Evolutionary conservation across 2,329 filamentous ascomycete genomes (phyloP).

Genomic region (Paecilomyces dactylethromorphus): DNA sequence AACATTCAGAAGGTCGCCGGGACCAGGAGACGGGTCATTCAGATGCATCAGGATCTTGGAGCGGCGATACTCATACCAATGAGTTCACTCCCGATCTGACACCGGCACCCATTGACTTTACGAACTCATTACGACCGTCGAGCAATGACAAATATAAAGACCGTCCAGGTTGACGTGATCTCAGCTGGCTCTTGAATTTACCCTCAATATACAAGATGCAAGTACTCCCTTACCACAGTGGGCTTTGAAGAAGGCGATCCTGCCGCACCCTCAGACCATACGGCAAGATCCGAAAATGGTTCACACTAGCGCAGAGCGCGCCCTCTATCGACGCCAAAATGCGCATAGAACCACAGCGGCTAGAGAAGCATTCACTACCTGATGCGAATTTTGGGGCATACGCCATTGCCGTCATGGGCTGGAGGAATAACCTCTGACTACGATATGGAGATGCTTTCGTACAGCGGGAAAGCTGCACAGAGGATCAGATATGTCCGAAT

Average conservation of each 20-base stretch:
- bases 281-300: neutral
- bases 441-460: neutral
- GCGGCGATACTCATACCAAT: conserved; percentile 20
- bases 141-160: neutral
- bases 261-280: neutral
- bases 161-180: neutral
- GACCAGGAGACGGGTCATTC: conserved; percentile 16
- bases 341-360: neutral
- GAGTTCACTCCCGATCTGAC: neutral
- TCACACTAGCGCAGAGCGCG: neutral
- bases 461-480: neutral
- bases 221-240: neutral
- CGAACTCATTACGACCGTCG: neutral
- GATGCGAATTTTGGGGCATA: neutral
- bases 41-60: conserved; percentile 21
- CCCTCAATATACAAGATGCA: neutral
- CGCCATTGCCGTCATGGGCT: neutral
- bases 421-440: neutral
- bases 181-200: neutral
- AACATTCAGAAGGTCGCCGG: conserved; percentile 16
- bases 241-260: neutral
- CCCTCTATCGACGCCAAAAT: neutral
- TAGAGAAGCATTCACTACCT: neutral
- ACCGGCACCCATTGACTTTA: neutral
- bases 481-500: neutral